Conservation (phyloP, 1,284 basidiomycete species). For the Phellopilus nigrolimitatus region DNA sequence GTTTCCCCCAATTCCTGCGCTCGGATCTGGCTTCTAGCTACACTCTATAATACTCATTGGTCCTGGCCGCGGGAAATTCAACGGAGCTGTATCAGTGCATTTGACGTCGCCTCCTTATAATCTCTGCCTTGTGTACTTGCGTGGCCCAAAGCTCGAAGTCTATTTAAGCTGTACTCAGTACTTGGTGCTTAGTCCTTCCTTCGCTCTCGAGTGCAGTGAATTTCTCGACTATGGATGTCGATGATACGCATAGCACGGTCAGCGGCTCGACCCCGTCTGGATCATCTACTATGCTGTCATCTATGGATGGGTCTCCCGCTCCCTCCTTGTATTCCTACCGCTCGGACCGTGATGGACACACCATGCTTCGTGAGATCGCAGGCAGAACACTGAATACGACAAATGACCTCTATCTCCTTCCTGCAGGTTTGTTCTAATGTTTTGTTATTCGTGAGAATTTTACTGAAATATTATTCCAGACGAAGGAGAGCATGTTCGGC, state of each 20-base stretch:
- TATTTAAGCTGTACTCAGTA: too few species aligned
- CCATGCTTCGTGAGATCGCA: slow-evolving; percentile 19
- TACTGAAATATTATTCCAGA: slow-evolving; percentile 4
- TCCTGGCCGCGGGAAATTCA: too few species aligned
- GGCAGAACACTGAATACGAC: slow-evolving; percentile 20
- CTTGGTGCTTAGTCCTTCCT: too few species aligned
- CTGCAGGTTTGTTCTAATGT: slow-evolving; percentile 15
- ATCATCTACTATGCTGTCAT: slow-evolving; percentile 13
- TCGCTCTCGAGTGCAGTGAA: too few species aligned
- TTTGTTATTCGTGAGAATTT: background rate
- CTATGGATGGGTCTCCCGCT: slow-evolving; percentile 18
- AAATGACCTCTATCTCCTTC: slow-evolving; percentile 21
- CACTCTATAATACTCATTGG: too few species aligned
- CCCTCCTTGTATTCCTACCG: slow-evolving; percentile 21
- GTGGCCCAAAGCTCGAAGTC: too few species aligned
- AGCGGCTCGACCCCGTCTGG: slow-evolving; percentile 10
- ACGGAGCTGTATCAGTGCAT: too few species aligned
- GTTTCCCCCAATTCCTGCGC: too few species aligned
- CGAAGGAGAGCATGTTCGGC: slow-evolving; percentile 19
- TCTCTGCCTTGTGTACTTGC: too few species aligned
- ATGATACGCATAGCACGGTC: slow-evolving; percentile 11
- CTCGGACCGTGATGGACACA: slow-evolving; percentile 18
- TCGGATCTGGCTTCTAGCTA: too few species aligned
- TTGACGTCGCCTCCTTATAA: too few species aligned
- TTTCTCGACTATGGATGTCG: slow-evolving; percentile 10